Base-by-base conservation (phyloP, 2,329 filamentous ascomycete species). In the Beauveria asiatica region DNA sequence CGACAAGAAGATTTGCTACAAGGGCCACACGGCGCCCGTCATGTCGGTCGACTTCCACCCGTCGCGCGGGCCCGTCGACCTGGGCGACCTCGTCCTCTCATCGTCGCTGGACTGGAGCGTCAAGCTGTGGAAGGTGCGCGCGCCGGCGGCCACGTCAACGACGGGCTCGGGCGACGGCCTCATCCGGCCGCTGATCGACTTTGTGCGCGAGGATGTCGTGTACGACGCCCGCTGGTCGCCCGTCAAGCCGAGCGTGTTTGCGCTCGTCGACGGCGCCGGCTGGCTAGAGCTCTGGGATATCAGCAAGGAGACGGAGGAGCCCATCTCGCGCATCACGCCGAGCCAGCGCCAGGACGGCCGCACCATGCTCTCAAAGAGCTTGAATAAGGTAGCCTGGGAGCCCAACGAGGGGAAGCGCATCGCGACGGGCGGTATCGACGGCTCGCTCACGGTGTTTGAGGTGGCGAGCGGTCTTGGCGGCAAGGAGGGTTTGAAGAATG, bases 11-110 rank as follows among this genome's bases (percentile, higher is more conserved):
- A 86, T 97, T 62, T 87, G 86, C 66, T 99, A 99, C 76, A 84
- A 85, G 65, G 93, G 92, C 39, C 94, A 99, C 70, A 88, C 90
- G 16, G 94, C 92, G 3, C 94, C 94, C 0, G 92, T 99, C 68
- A 96, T 97, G 87, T 94, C 90, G 6, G 87, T 97, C 13, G 89
- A 94, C 72, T 99, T 97, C 77, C 94, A 99, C 70, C 94, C 94
- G 1, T 88, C 91, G 4, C 86, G 90, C 57, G 95, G 94, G 1
- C 92, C 92, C 3, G 87, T 99, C 56, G 95, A 99, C 74, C 85
- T 99, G 6, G 92, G 93, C 30, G 95, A 99, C 69, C 79, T 99
- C 6, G 90, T 97, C 62, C 83, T 99, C 54, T 92, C 88, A n/a
- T 89, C 90, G 4, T 93, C 89, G 48, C 80, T 99, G 8, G 94